Base-by-base conservation (phyloP, 208 protist genomes). In the Leishmania mexicana region DNA sequence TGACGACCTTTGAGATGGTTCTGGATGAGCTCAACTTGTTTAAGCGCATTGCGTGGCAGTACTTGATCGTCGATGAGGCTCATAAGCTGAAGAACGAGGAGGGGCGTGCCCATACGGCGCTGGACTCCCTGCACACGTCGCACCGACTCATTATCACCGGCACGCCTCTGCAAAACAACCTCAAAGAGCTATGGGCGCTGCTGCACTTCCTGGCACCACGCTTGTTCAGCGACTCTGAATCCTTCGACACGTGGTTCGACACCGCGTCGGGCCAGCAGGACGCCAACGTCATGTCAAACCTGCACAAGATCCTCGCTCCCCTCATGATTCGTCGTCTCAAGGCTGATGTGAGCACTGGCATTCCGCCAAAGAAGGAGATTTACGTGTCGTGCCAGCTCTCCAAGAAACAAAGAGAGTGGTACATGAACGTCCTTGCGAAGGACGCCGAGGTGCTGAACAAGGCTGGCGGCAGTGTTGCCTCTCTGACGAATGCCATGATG, bases 51-150 rank as follows among this genome's bases (percentile, higher is more conserved):
- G 76, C 81, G 5, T 99, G 97, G 96, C 84, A 98, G 58, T 99
- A 99, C 75, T 83, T 99, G n/a, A 96, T 99, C 74, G 95, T 99
- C 53, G 99, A 99, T 91, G 99, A 99, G 94, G 99, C 99, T 11
- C 99, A 99, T 82, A 97, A 97, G 80, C 91, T 99, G 31, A 99
- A 99, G 86, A 98, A 98, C 79, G 93, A 97, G 58, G 94, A 98
- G 62, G 89, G 93, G 28, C 83, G 87, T 19, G 89, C 91, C 54
- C 92, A 96, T 83, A 84, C 81, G 8, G 89, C 87, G 10, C 84
- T 99, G 11, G 78, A 93, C 74, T 92, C 92, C 11, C 84, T 99
- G 75, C 73, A 88, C 35, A 92, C 93, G 45, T 87, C 89, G 57
- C 99, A 96, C 54, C 90, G 98, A 38, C 92, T 99, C 42, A 95